These are phyloP conservation scores for Platismatia glauca DNA, from an alignment of 495 filamentous ascomycete species.

Conservation along the genomic window DNA sequence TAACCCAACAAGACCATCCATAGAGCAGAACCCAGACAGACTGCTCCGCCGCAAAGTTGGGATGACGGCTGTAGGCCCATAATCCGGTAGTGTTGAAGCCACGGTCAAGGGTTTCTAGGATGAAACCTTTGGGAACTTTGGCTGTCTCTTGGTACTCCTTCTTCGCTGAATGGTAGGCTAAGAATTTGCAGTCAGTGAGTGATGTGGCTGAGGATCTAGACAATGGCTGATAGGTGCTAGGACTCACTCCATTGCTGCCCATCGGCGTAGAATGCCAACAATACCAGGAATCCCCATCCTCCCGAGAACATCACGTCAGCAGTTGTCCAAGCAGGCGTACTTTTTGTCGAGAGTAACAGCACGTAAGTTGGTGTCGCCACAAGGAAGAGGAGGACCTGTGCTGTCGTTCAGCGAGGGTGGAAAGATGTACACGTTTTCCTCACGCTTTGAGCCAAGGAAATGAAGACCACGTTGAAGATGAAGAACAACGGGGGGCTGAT, in stretches of 20 bases:
- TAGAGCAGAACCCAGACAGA: slow-evolving; percentile 82
- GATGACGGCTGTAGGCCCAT: slow-evolving; percentile 80
- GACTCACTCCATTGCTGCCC: slow-evolving; percentile 80
- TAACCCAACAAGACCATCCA: slow-evolving; percentile 71
- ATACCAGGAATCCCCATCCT: slow-evolving; percentile 56
- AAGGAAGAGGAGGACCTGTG: slow-evolving; percentile 52
- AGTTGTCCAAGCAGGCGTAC: slow-evolving; percentile 36
- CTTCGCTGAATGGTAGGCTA: slow-evolving; percentile 76
- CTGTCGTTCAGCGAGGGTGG: background rate
- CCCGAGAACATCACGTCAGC: slow-evolving; percentile 62
- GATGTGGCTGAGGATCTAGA: background rate
- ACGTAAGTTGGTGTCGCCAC: slow-evolving; percentile 77
- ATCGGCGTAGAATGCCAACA: slow-evolving; percentile 75
- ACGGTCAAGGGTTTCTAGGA: slow-evolving; percentile 73
- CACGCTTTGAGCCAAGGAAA: slow-evolving; percentile 74
- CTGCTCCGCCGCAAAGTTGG: slow-evolving; percentile 92
- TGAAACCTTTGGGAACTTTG: slow-evolving; percentile 49
- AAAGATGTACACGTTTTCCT: slow-evolving; percentile 24
- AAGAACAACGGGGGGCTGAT: slow-evolving; percentile 55
- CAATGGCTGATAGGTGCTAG: no score
- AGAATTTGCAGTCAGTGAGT: slow-evolving; percentile 11
- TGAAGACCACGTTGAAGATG: slow-evolving; percentile 80
- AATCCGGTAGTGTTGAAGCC: slow-evolving; percentile 83
- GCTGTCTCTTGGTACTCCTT: slow-evolving; percentile 59
- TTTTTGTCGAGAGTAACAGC: slow-evolving; percentile 52